Conservation (phyloP, 768 basidiomycete genomes). For the Mrakia gelida region DNA sequence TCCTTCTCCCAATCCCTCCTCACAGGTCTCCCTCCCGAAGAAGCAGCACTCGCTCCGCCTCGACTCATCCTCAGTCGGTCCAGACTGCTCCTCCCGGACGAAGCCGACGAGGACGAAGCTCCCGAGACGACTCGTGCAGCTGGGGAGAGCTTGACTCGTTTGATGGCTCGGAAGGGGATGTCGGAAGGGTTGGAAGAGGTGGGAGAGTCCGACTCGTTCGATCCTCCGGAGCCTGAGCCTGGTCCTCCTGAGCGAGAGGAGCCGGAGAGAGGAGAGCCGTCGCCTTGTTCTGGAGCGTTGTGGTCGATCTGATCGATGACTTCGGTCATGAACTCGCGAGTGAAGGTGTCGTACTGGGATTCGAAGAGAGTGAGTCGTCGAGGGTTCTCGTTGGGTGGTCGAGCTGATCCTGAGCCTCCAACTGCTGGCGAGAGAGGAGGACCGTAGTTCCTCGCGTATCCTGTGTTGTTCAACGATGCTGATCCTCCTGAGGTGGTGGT, state of each 20-base stretch:
- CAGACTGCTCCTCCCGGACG: conserved; percentile 12
- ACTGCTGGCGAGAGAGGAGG: not conserved
- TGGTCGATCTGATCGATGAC: conserved; percentile 86
- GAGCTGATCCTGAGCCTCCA: not conserved
- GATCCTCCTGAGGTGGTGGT: not conserved
- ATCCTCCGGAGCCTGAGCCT: too few relatives aligned
- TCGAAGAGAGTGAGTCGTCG: conserved; percentile 60
- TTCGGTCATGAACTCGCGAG: conserved; percentile 85
- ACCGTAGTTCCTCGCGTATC: conserved; percentile 7
- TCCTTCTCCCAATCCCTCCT: conserved; percentile 41
- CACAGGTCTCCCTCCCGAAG: conserved; percentile 17
- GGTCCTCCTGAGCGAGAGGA: conserved; percentile 10
- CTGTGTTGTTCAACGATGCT: not conserved
- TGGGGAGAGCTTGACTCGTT: conserved; percentile 74
- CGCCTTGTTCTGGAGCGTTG: conserved; percentile 7
- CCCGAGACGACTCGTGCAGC: conserved; percentile 56
- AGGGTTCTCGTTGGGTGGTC: not conserved
- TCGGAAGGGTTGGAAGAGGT: conserved; percentile 6
- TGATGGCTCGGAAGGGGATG: conserved; percentile 40
- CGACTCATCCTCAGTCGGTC: conserved; percentile 28
- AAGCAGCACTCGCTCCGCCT: conserved; percentile 12
- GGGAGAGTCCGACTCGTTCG: too few relatives aligned
- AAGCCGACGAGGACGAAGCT: conserved; percentile 41
- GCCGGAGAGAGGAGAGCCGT: conserved; percentile 17
- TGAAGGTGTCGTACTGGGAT: conserved; percentile 93